These are phyloP conservation scores for Adenanthera pavonina DNA, from an alignment of 306 rosid species.

Conservation along the genomic window DNA sequence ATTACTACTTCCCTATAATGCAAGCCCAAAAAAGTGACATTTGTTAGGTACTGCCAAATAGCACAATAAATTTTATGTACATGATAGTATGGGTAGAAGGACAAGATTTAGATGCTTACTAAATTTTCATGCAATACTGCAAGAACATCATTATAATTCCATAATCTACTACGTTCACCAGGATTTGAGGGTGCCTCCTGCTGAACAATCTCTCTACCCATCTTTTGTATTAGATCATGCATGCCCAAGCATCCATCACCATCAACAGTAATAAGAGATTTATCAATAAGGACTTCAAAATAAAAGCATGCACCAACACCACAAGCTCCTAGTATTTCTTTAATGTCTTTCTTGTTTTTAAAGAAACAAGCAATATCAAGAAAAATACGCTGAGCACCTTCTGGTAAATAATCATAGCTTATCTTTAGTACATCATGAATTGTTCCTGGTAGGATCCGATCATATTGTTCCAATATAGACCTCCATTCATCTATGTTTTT, in stretches of 20 bases:
- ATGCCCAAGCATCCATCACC: not conserved
- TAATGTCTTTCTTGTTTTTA: constrained; percentile 26
- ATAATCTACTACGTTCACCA: not conserved
- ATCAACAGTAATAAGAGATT: not conserved
- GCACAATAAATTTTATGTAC: too few species aligned
- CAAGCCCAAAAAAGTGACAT: too few species aligned
- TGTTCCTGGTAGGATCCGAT: not conserved
- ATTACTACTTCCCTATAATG: too few species aligned
- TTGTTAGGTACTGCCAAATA: too few species aligned
- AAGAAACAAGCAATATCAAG: not conserved
- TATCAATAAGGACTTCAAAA: not conserved
- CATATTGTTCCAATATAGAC: not conserved
- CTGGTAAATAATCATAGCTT: not conserved
- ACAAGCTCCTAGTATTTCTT: not conserved
- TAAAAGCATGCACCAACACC: not conserved
- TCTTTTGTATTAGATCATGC: not conserved
- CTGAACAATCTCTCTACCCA: not conserved
- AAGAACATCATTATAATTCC: not conserved
- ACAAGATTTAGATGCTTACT: too few species aligned
- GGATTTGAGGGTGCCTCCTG: not conserved
- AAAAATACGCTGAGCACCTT: not conserved
- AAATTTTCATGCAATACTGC: not conserved
- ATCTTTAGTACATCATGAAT: not conserved
- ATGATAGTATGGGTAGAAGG: too few species aligned
- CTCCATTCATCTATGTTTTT: not conserved